phyloP scores from a whole-genome alignment of 1,284 basidiomycete genomes.

The Sporisorium scitamineum region DNA sequence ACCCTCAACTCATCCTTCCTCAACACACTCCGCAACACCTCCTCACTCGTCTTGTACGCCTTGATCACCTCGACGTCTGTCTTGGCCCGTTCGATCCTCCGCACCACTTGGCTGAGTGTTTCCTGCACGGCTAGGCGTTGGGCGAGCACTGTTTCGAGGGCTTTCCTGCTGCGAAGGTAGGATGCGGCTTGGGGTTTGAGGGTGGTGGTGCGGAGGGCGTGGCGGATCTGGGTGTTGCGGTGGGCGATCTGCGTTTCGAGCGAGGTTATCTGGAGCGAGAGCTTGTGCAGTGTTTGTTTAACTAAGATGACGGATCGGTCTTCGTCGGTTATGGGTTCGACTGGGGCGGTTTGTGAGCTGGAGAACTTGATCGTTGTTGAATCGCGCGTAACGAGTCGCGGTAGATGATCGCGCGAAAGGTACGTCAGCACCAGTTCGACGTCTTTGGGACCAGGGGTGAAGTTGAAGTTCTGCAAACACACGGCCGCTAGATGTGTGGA shows the following conservation, averaged over 20 bases:
- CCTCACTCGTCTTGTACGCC: slow-evolving; percentile 83
- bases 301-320: slow-evolving; percentile 82
- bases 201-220: slow-evolving; percentile 75
- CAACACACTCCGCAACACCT: slow-evolving; percentile 81
- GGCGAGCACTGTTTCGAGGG: slow-evolving; percentile 80
- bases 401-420: slow-evolving; percentile 78
- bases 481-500: not conserved
- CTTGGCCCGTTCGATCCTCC: slow-evolving; percentile 86
- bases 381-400: slow-evolving; percentile 75
- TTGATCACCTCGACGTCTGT: slow-evolving; percentile 91
- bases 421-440: slow-evolving; percentile 79
- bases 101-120: slow-evolving; percentile 80
- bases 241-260: slow-evolving; percentile 78
- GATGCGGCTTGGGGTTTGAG: slow-evolving; percentile 80
- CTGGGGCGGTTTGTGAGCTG: not conserved
- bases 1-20: slow-evolving; percentile 78
- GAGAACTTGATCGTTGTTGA: slow-evolving; percentile 72
- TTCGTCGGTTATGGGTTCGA: slow-evolving; percentile 74
- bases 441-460: slow-evolving; percentile 75
- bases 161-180: slow-evolving; percentile 82
- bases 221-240: slow-evolving; percentile 75
- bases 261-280: slow-evolving; percentile 78
- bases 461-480: slow-evolving; percentile 13
- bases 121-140: slow-evolving; percentile 81
- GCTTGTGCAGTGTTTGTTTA: slow-evolving; percentile 76